Conservation (phyloP, 2,329 filamentous ascomycete genomes). For the Cordyceps cicadae region DNA sequence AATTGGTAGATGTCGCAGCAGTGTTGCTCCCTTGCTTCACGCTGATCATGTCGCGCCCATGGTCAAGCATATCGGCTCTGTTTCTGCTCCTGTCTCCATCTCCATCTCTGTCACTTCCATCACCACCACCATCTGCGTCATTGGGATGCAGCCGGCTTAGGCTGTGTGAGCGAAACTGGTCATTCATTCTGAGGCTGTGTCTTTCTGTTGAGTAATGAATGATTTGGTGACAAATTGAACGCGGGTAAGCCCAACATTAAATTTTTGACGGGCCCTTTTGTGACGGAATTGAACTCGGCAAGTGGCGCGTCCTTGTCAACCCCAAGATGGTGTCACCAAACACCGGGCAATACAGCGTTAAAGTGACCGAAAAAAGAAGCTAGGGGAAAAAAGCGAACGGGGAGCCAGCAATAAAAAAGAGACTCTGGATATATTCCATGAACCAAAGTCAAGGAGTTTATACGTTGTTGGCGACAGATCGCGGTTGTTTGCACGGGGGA, state of each 20-base stretch:
- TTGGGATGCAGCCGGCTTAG: neutral
- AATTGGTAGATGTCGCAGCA: neutral
- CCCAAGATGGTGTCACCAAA: constrained; percentile 3
- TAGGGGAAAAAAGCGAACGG: neutral
- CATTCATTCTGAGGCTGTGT: neutral
- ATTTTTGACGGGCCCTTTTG: neutral
- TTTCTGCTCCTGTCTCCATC: constrained; percentile 18
- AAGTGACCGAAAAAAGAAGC: neutral
- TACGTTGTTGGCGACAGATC: neutral
- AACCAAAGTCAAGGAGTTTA: neutral
- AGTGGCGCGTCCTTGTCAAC: neutral
- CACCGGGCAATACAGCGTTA: neutral
- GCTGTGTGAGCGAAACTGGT: neutral
- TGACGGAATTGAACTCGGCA: neutral
- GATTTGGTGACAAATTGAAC: neutral
- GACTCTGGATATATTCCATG: neutral
- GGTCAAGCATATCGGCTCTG: constrained; percentile 20
- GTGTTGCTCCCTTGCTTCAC: constrained; percentile 27
- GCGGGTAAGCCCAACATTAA: neutral
- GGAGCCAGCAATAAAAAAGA: neutral
- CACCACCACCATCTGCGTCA: neutral
- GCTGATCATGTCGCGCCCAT: constrained; percentile 37
- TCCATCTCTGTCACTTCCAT: neutral
- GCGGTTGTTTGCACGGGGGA: neutral
- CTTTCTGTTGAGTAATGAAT: neutral